Evolutionary conservation across 805 yeast genomes (phyloP), one percentile per base, ranked within the genome.

Genomic region (Metschnikowia reukaufii): DNA sequence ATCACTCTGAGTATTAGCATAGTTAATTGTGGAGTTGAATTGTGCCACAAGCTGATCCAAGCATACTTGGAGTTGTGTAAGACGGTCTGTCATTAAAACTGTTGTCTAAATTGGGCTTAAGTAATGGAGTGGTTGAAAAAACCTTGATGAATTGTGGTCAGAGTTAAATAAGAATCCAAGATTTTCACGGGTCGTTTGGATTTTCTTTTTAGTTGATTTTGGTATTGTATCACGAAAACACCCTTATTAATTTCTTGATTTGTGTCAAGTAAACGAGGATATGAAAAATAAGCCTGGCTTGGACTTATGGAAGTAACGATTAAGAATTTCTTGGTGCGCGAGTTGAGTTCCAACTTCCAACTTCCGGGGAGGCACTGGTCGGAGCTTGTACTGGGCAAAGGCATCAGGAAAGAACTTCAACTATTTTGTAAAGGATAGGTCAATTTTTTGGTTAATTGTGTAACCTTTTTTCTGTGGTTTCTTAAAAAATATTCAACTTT

Each of bases 41-140:
- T 86, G 91, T 51, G 87, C 94, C 49, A 84, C 78, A 49, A 87
- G 76, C 62, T 81, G 90, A 64, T 91, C 98, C 31, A 91, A 72
- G 57, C 97, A 88, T 37, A 87, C 77, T 60, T 91, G 98, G 19
- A 91, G 76, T 63, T 91, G 98, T 2, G 97, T 88, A 31, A 91
- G 72, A 60, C 97, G 74, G 66, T 91, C 98, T 0, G 96, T 76
- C 95, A 87, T 84, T 15, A n/a, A 29, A n/a, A 15, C 13, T 8
- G 30, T 25, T 8, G 7, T 25, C 12, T 25, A 12, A 8, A 12
- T 25, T 25, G 30, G 12, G 42, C 10, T 13, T 5, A 13, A 10
- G 16, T 13, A 29, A 12, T 25, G 30, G 10, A 25, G 41, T 29
- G 19, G 18, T 21, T 23, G 12, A 16, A 16, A 13, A 13, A n/a